A percentile compares a stretch with the other conserved stretches of the same genome.
Evolutionary conservation across 768 basidiomycete genomes (phyloP).

Genomic region (Rubroboletus satanas): DNA sequence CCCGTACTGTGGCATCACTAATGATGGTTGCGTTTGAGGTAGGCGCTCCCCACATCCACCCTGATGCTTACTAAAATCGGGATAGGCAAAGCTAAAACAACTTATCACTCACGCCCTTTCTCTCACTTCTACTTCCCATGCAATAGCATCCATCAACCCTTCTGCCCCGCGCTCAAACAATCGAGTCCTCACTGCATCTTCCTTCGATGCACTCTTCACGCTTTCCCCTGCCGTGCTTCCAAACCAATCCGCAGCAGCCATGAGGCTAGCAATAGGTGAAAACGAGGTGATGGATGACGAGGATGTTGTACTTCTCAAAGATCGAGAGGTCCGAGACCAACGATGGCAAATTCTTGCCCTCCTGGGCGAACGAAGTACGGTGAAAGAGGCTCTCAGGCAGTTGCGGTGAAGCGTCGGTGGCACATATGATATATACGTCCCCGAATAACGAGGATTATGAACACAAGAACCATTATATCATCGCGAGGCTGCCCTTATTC

Average conservation of each 20-base stretch:
- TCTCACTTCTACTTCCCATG: constrained; percentile 69
- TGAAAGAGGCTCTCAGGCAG: constrained; percentile 54
- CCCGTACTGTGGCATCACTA: constrained; percentile 59
- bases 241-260: constrained; percentile 72
- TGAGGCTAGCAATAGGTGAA: constrained; percentile 59
- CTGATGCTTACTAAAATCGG: background rate
- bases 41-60: constrained; percentile 9
- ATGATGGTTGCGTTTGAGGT: constrained; percentile 81
- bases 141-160: constrained; percentile 71
- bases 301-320: constrained; percentile 50
- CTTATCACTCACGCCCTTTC: constrained; percentile 78
- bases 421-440: background rate
- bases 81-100: constrained; percentile 77
- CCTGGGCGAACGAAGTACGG: constrained; percentile 67
- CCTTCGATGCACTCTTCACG: constrained; percentile 77
- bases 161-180: constrained; percentile 40
- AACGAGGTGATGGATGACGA: constrained; percentile 45
- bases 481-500: background rate
- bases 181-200: constrained; percentile 56
- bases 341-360: constrained; percentile 77
- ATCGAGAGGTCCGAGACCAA: constrained; percentile 63
- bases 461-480: background rate
- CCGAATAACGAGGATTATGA: background rate
- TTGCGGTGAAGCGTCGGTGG: constrained; percentile 22
- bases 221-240: constrained; percentile 75